These are phyloP conservation scores for Pichia scutulata DNA, from an alignment of 805 yeast species.

Conservation along the genomic window DNA sequence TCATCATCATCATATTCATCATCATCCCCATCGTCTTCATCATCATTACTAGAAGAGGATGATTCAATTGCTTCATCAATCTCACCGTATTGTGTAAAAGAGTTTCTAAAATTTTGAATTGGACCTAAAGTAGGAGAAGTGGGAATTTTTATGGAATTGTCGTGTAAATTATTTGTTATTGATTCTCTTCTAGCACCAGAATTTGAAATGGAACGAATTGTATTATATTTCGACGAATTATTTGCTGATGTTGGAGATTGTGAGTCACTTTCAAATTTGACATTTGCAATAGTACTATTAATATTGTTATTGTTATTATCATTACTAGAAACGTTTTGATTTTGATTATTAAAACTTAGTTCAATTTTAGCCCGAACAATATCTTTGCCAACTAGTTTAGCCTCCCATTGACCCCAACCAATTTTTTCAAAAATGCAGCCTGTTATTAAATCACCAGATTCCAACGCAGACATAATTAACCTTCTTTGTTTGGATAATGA, in stretches of 20 bases:
- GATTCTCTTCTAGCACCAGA: slow-evolving; percentile 38
- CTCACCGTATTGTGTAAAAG: slow-evolving; percentile 24
- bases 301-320: background rate
- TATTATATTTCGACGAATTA: background rate
- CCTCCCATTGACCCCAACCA: slow-evolving; percentile 99
- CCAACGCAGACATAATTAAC: slow-evolving; percentile 82
- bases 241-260: background rate
- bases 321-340: background rate
- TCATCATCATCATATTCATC: background rate
- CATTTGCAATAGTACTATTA: background rate
- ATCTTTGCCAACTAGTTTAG: slow-evolving; percentile 36
- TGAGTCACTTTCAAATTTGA: background rate
- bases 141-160: slow-evolving; percentile 39
- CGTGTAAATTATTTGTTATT: slow-evolving; percentile 38
- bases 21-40: slow-evolving; percentile 23
- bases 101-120: slow-evolving; percentile 24
- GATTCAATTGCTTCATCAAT: slow-evolving; percentile 34
- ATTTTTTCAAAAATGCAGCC: slow-evolving; percentile 79
- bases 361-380: slow-evolving; percentile 19
- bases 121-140: slow-evolving; percentile 28
- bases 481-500: slow-evolving; percentile 86
- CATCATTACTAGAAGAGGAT: slow-evolving; percentile 33
- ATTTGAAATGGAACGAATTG: background rate
- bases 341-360: slow-evolving; percentile 1
- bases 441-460: slow-evolving; percentile 53